Base-by-base conservation (phyloP, 768 basidiomycete genomes). In the Suillus clintonianus region DNA sequence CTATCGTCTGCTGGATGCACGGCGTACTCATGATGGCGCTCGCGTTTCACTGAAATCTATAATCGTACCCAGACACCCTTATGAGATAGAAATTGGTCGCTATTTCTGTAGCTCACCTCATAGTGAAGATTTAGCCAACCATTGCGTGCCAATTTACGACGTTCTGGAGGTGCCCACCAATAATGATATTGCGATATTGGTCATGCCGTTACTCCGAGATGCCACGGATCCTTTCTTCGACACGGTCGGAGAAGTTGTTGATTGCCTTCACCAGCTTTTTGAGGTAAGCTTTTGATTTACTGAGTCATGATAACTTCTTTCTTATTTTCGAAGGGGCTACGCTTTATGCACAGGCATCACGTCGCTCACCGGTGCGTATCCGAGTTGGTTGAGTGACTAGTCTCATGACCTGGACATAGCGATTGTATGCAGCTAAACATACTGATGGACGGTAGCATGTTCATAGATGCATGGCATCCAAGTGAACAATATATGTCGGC, bases 311-410 rank as follows among this genome's bases (percentile, higher is more conserved):
- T 47, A 4, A 27, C 15, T 32, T 1, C 51, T 43, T 1, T 14
- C 24, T 32, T n/a, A n/a, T n/a, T n/a, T n/a, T n/a, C n/a, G n/a
- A n/a, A 79, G 78, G 77, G 78, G 0, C 60, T 81, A 2, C 65
- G 72, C 53, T 80, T 79, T 62, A 76, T 81, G 69, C 81, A 82
- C 62, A 61, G 67, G 2, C 69, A 79, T 36, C 67, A 68, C 19
- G 67, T 80, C 1, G 80, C 79, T 6, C 81, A 81, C 59, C 62
- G 77, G 80, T 80, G n/a, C 6, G 73, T 57, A 27, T 22, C 9
- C n/a, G 24, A 13, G 27, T 43, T 34, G 22, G 8, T 24, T 2
- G 24, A 65, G 62, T 10, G 50, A 36, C 24, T 45, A 14, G 19
- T 19, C 30, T 61, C 10, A 68, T 70, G 41, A 56, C 71, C 59